Conservation (phyloP, 129 eudicot species). For the Centaurea solstitialis region DNA sequence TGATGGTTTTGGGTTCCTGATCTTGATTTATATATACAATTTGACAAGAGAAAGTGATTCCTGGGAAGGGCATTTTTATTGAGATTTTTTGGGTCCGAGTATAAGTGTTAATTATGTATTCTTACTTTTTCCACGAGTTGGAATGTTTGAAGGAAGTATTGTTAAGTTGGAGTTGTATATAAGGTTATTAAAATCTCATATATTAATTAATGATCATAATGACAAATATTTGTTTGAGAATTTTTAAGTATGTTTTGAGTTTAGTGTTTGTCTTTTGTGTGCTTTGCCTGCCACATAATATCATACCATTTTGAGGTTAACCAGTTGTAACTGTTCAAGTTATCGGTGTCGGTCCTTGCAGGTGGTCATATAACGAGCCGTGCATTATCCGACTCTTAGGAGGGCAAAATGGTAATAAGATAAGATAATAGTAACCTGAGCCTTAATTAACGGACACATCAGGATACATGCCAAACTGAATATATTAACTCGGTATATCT, state of each 20-base stretch:
- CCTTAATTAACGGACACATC: background rate
- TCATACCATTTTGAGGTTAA: too few relatives aligned
- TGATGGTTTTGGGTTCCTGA: slow-evolving; percentile 12
- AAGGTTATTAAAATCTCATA: slow-evolving; percentile 10
- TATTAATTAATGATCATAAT: slow-evolving; percentile 15
- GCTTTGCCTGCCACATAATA: background rate
- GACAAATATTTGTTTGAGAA: slow-evolving; percentile 1
- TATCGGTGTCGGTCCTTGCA: too few relatives aligned
- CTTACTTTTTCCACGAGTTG: background rate
- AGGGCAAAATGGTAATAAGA: too few relatives aligned
- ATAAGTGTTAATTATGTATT: slow-evolving; percentile 16
- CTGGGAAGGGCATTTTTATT: slow-evolving; percentile 2
- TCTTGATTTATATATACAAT: slow-evolving; percentile 20
- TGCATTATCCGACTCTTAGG: too few relatives aligned
- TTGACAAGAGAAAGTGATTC: slow-evolving; percentile 31
- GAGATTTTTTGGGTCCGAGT: background rate
- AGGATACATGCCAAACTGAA: background rate
- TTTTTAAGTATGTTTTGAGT: background rate
- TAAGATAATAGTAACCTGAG: too few relatives aligned
- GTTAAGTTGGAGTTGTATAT: slow-evolving; percentile 20
- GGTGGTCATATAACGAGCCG: too few relatives aligned
- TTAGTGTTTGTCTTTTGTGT: too few relatives aligned
- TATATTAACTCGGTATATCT: background rate
- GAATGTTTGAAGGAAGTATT: background rate
- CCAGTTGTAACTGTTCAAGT: too few relatives aligned